phyloP scores from a whole-genome alignment of 2,329 filamentous ascomycete genomes.

The Tolypocladium amazonense region DNA sequence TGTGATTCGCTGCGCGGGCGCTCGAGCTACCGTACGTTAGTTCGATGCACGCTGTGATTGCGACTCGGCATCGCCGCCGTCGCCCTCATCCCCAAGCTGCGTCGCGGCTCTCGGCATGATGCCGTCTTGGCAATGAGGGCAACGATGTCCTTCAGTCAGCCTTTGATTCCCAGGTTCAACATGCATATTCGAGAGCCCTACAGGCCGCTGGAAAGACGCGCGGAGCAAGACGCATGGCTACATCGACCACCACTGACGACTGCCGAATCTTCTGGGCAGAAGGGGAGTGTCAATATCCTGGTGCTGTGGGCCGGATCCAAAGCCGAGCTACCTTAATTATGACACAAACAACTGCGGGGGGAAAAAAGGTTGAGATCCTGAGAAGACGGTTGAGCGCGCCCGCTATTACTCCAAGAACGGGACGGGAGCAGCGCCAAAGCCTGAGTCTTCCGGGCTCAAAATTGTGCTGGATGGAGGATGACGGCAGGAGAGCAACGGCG shows the following conservation, averaged over 20 bases:
- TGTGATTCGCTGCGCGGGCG: background rate
- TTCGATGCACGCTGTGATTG: background rate
- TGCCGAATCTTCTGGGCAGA: background rate
- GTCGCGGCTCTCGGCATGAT: background rate
- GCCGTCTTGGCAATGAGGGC: background rate
- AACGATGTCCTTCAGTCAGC: background rate
- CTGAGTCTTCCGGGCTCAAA: conserved; percentile 2
- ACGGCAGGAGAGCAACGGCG: background rate
- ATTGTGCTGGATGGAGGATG: background rate
- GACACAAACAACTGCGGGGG: background rate
- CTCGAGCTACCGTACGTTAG: background rate
- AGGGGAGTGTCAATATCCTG: background rate
- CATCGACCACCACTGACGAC: background rate
- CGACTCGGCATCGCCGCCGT: background rate
- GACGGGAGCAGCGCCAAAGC: background rate
- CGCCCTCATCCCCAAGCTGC: background rate
- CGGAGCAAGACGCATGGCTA: background rate
- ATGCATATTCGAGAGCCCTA: background rate
- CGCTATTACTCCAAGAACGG: background rate
- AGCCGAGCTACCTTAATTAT: background rate
- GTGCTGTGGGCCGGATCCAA: background rate
- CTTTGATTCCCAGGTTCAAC: background rate
- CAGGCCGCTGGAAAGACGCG: background rate
- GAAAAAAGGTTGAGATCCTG: background rate
- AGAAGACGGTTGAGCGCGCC: background rate